A percentile compares a stretch with the other conserved stretches of the same genome.
phyloP scores from a whole-genome alignment of 192 early-diverging fungal genomes.

The Entomortierella beljakovae region DNA sequence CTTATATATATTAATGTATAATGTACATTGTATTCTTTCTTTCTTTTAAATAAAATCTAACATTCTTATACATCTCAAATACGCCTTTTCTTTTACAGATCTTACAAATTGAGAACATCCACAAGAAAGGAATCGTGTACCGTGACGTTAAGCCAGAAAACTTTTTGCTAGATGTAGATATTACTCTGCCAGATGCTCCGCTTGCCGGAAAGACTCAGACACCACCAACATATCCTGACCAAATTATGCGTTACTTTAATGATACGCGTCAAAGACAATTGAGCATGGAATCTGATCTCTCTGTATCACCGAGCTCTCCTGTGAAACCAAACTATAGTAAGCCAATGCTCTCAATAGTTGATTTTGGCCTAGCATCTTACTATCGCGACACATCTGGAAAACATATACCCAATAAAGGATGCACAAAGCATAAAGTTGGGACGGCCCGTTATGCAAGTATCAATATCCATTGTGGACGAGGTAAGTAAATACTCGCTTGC shows the following conservation, averaged over 20 bases:
- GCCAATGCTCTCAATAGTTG: constrained; percentile 70
- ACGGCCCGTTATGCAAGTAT: constrained; percentile 90
- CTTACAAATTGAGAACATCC: constrained; percentile 62
- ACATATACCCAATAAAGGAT: constrained; percentile 56
- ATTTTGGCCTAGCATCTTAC: constrained; percentile 64
- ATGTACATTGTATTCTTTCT: not conserved
- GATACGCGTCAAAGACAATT: constrained; percentile 25
- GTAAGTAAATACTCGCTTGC: constrained; percentile 47
- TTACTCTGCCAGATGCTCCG: constrained; percentile 32
- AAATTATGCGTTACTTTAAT: constrained; percentile 38
- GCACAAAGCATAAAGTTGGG: constrained; percentile 66
- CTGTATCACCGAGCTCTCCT: constrained; percentile 30
- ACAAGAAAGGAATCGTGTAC: constrained; percentile 69
- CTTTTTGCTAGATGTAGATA: constrained; percentile 64
- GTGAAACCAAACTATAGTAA: constrained; percentile 45
- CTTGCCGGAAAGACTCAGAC: constrained; percentile 17
- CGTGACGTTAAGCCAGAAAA: constrained; percentile 75
- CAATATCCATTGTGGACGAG: constrained; percentile 85
- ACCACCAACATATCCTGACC: constrained; percentile 31
- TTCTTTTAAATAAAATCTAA: not conserved
- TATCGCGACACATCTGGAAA: constrained; percentile 59
- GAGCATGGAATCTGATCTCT: constrained; percentile 26
- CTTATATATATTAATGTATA: not conserved
- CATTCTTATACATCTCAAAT: not conserved
- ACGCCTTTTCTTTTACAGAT: constrained; percentile 21